These are phyloP conservation scores for Rugosomyces carneus DNA, from an alignment of 1,284 basidiomycete species.

Conservation along the genomic window DNA sequence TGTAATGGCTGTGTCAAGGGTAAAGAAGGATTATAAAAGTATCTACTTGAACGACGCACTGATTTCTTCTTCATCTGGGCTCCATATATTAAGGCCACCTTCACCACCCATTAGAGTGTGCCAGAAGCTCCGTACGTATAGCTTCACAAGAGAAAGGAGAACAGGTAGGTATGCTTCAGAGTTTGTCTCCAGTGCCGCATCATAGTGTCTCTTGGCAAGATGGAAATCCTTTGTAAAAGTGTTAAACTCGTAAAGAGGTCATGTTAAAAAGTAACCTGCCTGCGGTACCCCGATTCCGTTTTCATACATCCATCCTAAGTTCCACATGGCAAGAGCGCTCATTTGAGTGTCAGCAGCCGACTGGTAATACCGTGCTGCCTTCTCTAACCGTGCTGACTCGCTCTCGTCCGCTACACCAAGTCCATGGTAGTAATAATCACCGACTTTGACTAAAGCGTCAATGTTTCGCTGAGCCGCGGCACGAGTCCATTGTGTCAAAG, in stretches of 20 bases:
- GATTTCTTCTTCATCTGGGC: slow-evolving; percentile 42
- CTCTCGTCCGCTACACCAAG: slow-evolving; percentile 67
- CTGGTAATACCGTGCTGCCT: slow-evolving; percentile 91
- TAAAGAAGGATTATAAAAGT: background rate
- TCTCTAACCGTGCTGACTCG: slow-evolving; percentile 65
- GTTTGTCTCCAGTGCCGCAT: slow-evolving; percentile 83
- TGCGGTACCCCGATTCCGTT: slow-evolving; percentile 88
- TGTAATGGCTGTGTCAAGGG: slow-evolving; percentile 1
- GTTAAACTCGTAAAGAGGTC: background rate
- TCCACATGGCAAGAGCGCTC: slow-evolving; percentile 97
- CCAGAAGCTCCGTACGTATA: slow-evolving; percentile 85
- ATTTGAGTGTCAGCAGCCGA: slow-evolving; percentile 86
- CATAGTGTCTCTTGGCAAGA: slow-evolving; percentile 95
- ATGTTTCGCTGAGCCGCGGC: slow-evolving; percentile 92
- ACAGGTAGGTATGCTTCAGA: slow-evolving; percentile 87
- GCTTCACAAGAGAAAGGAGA: slow-evolving; percentile 71
- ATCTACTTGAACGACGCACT: slow-evolving; percentile 24
- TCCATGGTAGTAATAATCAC: slow-evolving; percentile 92
- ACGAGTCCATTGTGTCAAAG: slow-evolving; percentile 90
- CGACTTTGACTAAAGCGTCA: slow-evolving; percentile 94
- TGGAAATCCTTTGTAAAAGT: slow-evolving; percentile 75
- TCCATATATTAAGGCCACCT: slow-evolving; percentile 63
- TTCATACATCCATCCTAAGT: slow-evolving; percentile 99
- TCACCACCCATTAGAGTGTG: slow-evolving; percentile 67
- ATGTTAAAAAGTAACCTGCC: slow-evolving; percentile 32